Evolutionary conservation across 2,329 filamentous ascomycete genomes (phyloP).

Genomic region (Fusarium lateritium): DNA sequence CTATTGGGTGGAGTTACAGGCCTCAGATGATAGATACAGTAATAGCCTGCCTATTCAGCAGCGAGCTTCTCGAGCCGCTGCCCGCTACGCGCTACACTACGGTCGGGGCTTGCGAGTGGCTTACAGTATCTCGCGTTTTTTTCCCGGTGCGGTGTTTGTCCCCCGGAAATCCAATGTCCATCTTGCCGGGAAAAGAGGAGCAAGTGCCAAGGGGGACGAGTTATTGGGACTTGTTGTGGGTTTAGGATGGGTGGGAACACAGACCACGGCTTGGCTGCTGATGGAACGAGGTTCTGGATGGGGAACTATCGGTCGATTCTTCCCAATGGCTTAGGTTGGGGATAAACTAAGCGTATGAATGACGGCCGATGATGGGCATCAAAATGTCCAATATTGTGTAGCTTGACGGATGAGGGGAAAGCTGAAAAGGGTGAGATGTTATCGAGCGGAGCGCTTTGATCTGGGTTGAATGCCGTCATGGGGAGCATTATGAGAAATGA

Average conservation of each 20-base stretch:
- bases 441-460: slow-evolving; percentile 19
- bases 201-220: slow-evolving; percentile 18
- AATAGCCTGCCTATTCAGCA: neutral
- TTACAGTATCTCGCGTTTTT: slow-evolving; percentile 13
- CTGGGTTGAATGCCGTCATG: slow-evolving; percentile 31
- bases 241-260: slow-evolving; percentile 23
- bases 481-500: slow-evolving; percentile 34
- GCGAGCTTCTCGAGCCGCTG: slow-evolving; percentile 3
- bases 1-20: slow-evolving; percentile 3
- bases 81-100: slow-evolving; percentile 1
- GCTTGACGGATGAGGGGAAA: slow-evolving; percentile 1
- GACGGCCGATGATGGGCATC: slow-evolving; percentile 19
- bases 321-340: slow-evolving; percentile 14
- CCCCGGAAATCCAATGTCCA: slow-evolving; percentile 21
- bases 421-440: slow-evolving; percentile 7
- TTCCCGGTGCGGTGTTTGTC: slow-evolving; percentile 7
- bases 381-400: slow-evolving; percentile 11
- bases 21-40: neutral
- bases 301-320: slow-evolving; percentile 33
- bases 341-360: slow-evolving; percentile 12
- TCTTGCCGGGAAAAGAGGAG: slow-evolving; percentile 11
- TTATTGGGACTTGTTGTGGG: neutral
- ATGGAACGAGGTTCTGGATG: slow-evolving; percentile 27
- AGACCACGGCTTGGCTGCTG: slow-evolving; percentile 21
- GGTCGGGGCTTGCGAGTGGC: slow-evolving; percentile 34